A percentile compares a stretch with the other conserved stretches of the same genome.
These are phyloP conservation scores for Eucalyptus erythrocorys DNA, from an alignment of 345 rosid species.

Conservation along the genomic window DNA sequence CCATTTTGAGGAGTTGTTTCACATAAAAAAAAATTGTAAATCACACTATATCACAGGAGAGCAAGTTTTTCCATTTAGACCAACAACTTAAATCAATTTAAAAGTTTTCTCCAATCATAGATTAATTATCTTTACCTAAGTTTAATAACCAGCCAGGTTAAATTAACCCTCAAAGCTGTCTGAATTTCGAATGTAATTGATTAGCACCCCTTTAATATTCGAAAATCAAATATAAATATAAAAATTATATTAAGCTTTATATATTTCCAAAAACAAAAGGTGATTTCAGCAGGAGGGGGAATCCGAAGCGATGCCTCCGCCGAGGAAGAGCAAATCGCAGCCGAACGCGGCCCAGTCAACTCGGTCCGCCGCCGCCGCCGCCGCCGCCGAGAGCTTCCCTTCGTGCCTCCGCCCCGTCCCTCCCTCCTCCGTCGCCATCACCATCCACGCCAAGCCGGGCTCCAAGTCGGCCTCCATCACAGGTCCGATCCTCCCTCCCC, in stretches of 20 bases:
- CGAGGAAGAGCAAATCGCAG: slow-evolving; percentile 50
- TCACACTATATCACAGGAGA: rapidly evolving
- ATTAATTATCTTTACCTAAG: background rate
- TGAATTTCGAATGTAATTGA: background rate
- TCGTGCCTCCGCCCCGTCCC: slow-evolving; percentile 46
- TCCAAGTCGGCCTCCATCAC: slow-evolving; percentile 83
- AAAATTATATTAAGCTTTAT: background rate
- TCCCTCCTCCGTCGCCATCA: slow-evolving; percentile 79
- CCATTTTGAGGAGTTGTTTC: rapidly evolving
- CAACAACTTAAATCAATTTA: background rate
- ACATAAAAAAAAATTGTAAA: background rate
- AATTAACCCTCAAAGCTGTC: background rate
- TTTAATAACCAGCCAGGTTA: background rate
- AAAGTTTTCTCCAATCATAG: background rate
- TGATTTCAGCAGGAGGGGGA: background rate
- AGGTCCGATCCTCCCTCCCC: slow-evolving; percentile 16
- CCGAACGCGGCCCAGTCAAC: slow-evolving; percentile 21
- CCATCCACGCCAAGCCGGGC: slow-evolving; percentile 96
- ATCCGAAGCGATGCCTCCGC: slow-evolving; percentile 39
- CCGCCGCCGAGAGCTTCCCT: slow-evolving; percentile 16
- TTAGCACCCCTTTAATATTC: background rate
- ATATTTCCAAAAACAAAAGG: background rate
- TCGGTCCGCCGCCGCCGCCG: background rate
- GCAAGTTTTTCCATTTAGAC: background rate
- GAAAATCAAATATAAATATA: background rate